Percentiles rank a stretch among this genome's conserved stretches.
phyloP scores from a whole-genome alignment of 1,284 basidiomycete genomes.

The Abortiporus biennis region DNA sequence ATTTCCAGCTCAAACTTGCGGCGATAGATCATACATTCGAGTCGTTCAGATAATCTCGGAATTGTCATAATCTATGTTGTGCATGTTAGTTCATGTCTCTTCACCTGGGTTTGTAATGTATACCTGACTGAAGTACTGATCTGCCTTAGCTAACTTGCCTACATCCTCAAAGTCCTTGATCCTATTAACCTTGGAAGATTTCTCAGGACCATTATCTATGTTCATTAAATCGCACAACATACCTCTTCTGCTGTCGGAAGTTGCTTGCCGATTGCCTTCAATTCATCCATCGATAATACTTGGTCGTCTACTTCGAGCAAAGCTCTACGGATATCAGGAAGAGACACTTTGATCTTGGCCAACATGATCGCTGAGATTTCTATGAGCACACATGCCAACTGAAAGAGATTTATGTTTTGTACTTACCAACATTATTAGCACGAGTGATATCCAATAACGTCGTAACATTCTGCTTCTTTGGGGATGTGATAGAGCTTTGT shows the following conservation, averaged over 20 bases:
- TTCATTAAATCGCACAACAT: constrained; percentile 8
- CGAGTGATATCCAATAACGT: constrained; percentile 76
- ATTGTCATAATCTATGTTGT: constrained; percentile 77
- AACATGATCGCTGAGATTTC: constrained; percentile 68
- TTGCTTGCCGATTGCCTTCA: constrained; percentile 68
- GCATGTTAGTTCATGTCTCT: constrained; percentile 8
- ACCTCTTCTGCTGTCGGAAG: constrained; percentile 78
- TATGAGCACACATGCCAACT: no score
- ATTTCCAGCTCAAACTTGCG: constrained; percentile 77
- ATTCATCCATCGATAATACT: constrained; percentile 60
- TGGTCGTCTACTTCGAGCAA: constrained; percentile 68
- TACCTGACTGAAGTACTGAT: constrained; percentile 80
- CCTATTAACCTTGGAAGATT: constrained; percentile 45
- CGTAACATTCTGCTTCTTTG: constrained; percentile 56
- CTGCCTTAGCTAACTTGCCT: constrained; percentile 72
- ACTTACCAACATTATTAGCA: constrained; percentile 79
- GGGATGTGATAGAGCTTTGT: constrained; percentile 30
- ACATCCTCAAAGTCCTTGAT: constrained; percentile 66
- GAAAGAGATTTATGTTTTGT: constrained; percentile 6
- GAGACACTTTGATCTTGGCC: constrained; percentile 61
- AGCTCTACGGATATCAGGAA: constrained; percentile 60
- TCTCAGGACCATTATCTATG: no score
- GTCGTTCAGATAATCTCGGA: constrained; percentile 65
- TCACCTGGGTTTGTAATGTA: neutral
- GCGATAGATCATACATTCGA: constrained; percentile 82